Evolutionary conservation across 176 grass and related monocot species (phyloP), one percentile per base, ranked within the genome.

Genomic region (Typha latifolia): DNA sequence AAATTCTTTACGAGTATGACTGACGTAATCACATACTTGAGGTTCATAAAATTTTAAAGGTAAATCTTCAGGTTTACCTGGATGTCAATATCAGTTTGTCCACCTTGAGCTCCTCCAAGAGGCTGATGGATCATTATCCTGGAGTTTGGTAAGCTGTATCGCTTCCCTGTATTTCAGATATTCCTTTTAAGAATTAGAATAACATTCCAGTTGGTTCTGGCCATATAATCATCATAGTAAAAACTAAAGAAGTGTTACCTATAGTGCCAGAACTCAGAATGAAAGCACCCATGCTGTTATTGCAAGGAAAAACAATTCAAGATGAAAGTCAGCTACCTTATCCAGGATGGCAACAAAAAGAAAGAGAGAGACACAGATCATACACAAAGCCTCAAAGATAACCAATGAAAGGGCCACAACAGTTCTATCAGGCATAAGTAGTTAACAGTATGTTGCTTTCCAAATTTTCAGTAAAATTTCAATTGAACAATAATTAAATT

Each of bases 51-150:
- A 43, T 43, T 8, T 57, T 21, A 5, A 5, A 20, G n/a, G 16
- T 1, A 57, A 57, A 20, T 5, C 19, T 10, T 31, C 64, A 65
- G 24, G 9, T 23, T 82, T 84, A 97, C 93, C 88, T 97, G 93
- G 68, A 97, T 87, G 47, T 97, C 93, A 73, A 91, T 84, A 70
- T 97, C 93, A 64, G 85, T 86, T 49, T 86, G 82, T 61, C 80
- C 71, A 77, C 93, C 93, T 70, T 97, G 88, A 67, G 82, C 72
- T 65, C 85, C 93, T 67, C 85, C 88, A 49, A 91, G 75, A 70
- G 93, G 93, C 67, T 97, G 93, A 84, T 89, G 93, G 68, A 97
- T 97, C 93, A 97, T 97, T 77, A 97, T 91, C 62, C 93, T 91
- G 34, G 93, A 90, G 77, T 97, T 97, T 8, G 93, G 93, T 62